Conservation (phyloP, 1,284 basidiomycete genomes). For the Ustilago xerochloae region DNA sequence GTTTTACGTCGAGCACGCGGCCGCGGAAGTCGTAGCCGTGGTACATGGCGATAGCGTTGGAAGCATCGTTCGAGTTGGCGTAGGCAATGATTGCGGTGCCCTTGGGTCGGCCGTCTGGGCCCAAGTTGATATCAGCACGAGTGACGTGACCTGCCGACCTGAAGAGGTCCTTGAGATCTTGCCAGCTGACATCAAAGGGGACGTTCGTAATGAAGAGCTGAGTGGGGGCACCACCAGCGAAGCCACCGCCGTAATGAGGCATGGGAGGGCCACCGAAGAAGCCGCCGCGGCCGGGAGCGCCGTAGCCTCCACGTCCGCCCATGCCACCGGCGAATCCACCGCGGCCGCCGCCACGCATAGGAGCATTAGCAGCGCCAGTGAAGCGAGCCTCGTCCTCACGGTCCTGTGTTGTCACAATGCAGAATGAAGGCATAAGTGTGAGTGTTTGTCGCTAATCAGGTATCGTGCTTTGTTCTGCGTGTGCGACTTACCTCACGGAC, state of each 20-base stretch:
- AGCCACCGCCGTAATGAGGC: constrained; percentile 35
- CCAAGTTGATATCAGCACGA: constrained; percentile 91
- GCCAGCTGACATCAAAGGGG: constrained; percentile 95
- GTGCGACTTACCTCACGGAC: constrained; percentile 82
- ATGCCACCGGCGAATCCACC: constrained; percentile 64
- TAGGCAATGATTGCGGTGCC: constrained; percentile 89
- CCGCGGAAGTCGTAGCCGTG: constrained; percentile 62
- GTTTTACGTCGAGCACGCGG: constrained; percentile 55
- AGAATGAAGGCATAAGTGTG: neutral
- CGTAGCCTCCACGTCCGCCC: constrained; percentile 47
- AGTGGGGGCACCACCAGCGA: constrained; percentile 62
- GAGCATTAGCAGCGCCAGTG: constrained; percentile 77
- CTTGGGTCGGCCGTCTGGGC: constrained; percentile 89
- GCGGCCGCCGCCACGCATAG: constrained; percentile 74
- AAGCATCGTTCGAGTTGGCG: constrained; percentile 87
- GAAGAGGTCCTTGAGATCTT: constrained; percentile 97
- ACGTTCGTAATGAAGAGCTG: constrained; percentile 89
- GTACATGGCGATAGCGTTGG: constrained; percentile 76
- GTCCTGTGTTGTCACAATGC: constrained; percentile 75
- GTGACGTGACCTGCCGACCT: constrained; percentile 91
- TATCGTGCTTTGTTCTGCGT: neutral
- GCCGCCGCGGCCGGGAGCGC: constrained; percentile 53
- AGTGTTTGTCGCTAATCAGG: neutral
- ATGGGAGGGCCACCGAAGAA: constrained; percentile 35
- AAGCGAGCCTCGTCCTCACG: constrained; percentile 95